Evolutionary conservation across 441 rosid genomes (phyloP).

Genomic region (Metrosideros polymorpha): DNA sequence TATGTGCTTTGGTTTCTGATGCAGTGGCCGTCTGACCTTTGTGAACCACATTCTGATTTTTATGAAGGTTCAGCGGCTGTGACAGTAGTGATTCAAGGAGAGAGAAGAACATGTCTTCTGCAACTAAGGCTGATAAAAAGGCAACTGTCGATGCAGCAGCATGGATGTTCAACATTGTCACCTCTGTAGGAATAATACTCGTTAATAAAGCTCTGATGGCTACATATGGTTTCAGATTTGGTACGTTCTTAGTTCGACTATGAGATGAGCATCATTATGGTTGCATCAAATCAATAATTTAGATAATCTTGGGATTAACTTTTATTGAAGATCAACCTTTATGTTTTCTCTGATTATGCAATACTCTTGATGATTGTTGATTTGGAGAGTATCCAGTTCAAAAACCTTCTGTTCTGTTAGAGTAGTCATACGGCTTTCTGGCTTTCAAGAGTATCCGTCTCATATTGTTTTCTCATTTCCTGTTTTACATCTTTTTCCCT

Average conservation of each 20-base stretch:
- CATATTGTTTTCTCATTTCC: not conserved
- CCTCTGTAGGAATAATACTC: slow-evolving; percentile 92
- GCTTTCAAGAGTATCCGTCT: not conserved
- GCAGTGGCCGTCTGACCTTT: not conserved
- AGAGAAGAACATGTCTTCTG: slow-evolving; percentile 35
- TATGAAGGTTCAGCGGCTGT: slow-evolving; percentile 24
- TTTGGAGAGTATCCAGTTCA: not conserved
- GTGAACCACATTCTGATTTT: not conserved
- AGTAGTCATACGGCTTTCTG: not conserved
- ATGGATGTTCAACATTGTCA: slow-evolving; percentile 94
- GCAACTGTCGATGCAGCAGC: slow-evolving; percentile 79
- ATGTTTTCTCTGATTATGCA: not conserved
- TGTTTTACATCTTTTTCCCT: not conserved
- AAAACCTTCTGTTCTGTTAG: not conserved
- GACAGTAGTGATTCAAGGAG: slow-evolving; percentile 12
- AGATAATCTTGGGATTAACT: not conserved
- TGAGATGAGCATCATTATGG: not conserved
- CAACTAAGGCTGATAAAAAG: slow-evolving; percentile 64
- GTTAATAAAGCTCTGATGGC: slow-evolving; percentile 96
- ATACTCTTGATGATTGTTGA: not conserved
- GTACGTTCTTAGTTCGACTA: slow-evolving; percentile 22
- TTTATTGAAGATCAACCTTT: not conserved
- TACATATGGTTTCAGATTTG: slow-evolving; percentile 80
- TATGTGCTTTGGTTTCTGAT: not conserved
- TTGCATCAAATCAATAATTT: not conserved